Base-by-base conservation (phyloP, 495 filamentous ascomycete genomes). In the Penicillium desertorum region DNA sequence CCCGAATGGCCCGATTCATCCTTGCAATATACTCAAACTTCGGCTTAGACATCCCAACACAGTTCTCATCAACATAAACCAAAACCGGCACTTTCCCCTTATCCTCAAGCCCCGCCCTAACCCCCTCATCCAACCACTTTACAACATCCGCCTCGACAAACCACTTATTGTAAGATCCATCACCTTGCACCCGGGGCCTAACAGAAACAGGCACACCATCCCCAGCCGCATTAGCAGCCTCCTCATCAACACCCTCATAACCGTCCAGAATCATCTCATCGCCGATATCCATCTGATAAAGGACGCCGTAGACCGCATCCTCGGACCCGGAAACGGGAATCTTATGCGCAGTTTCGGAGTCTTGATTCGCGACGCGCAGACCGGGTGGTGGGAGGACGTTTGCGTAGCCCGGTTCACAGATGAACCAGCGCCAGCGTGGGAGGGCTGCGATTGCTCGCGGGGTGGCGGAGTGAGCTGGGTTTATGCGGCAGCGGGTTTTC, bases 341-440 rank as follows among this genome's bases (percentile, higher is more conserved):
- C n/a, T 63, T 34, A 8, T 53, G 41, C 11, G 60, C 60, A 8
- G 55, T 62, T 0, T 62, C 45, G 19, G 47, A 51, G 5, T 57
- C 30, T 25, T 79, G 71, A 5, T 45, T 7, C 0, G 63, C 62
- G 2, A 71, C 58, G 9, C 73, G 68, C 20, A 73, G 46, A 0
- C 65, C 67, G 0, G 32, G 6, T 1, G 71, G 72, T 9, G 73
- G 72, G 10, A 88, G 68, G 11, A 90, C 78, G 50, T 91, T 91
- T 8, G 88, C 88, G 63, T 89, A 90, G 5, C 88, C 88, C 7
- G 81, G 65, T 39, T 76, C 64, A 58, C 86, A 86, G 71, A 90
- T 89, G 12, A 87, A 74, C 86, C 86, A 90, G 50, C 76, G 71
- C 74, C 83, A 88, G 19, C 66, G 63, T 1, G 71, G 63, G 2